These are phyloP conservation scores for Bertia moriformis DNA, from an alignment of 2,329 filamentous ascomycete species.

Conservation along the genomic window DNA sequence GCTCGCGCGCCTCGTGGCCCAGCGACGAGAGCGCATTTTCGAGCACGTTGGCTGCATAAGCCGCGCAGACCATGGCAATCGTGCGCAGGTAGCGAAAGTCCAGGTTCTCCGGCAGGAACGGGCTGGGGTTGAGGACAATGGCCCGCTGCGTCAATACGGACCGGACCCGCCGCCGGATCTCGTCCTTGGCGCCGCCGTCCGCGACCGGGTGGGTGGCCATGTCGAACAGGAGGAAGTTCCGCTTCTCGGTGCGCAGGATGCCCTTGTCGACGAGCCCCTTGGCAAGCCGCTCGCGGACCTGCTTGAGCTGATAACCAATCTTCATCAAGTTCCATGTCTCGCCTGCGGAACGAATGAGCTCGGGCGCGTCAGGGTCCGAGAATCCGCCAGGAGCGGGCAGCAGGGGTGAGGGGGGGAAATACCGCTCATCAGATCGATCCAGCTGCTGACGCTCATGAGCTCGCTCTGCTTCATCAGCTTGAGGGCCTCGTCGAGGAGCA, in stretches of 20 bases:
- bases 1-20: constrained; percentile 83
- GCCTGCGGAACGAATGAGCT: constrained; percentile 36
- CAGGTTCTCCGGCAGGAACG: constrained; percentile 84
- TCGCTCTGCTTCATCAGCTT: constrained; percentile 99
- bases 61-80: constrained; percentile 90
- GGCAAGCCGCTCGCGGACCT: constrained; percentile 90
- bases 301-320: constrained; percentile 98
- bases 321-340: constrained; percentile 99
- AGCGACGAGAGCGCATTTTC: constrained; percentile 93
- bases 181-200: constrained; percentile 91
- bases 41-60: constrained; percentile 92
- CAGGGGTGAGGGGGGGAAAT: constrained; percentile 17
- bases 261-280: constrained; percentile 98
- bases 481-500: constrained; percentile 87
- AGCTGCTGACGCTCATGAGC: constrained; percentile 98
- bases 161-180: constrained; percentile 83
- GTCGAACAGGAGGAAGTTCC: constrained; percentile 98
- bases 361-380: neutral
- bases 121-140: constrained; percentile 71
- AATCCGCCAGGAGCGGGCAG: constrained; percentile 2
- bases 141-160: constrained; percentile 88
- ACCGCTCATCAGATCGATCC: constrained; percentile 99
- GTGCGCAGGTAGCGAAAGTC: constrained; percentile 89
- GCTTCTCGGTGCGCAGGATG: constrained; percentile 94
- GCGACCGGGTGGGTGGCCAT: constrained; percentile 98